Percentiles rank a stretch among this genome's conserved stretches.
phyloP scores from a whole-genome alignment of 305 asterid genomes.

The Plantago lanceolata region DNA sequence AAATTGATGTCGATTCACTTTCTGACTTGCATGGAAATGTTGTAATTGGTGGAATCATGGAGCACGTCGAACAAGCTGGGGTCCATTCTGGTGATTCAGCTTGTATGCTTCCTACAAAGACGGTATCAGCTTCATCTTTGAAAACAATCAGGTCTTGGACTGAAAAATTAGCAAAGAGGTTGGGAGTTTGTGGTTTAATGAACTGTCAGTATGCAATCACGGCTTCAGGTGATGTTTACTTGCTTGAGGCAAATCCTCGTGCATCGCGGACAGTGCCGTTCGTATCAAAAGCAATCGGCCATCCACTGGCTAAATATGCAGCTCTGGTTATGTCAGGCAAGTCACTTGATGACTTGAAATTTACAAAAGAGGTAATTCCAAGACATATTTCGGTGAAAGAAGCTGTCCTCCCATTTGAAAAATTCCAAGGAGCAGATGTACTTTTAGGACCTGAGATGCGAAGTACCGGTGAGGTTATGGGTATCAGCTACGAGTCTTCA shows the following conservation, averaged over 20 bases:
- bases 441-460: conserved; percentile 97
- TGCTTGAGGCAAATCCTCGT: conserved; percentile 96
- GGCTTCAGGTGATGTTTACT: conserved; percentile 69
- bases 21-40: conserved; percentile 77
- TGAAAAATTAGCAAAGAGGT: conserved; percentile 61
- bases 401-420: conserved; percentile 92
- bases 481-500: conserved; percentile 55
- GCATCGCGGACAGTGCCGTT: conserved; percentile 91
- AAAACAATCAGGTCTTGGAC: conserved; percentile 85
- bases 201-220: conserved; percentile 92
- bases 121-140: conserved; percentile 59
- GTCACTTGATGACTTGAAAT: conserved; percentile 58
- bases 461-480: conserved; percentile 98
- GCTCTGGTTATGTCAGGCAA: conserved; percentile 92
- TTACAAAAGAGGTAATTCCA: conserved; percentile 78
- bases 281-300: conserved; percentile 92
- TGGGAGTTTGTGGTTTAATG: conserved; percentile 82
- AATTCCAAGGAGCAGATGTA: conserved; percentile 91
- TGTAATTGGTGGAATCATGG: conserved; percentile 98
- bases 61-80: conserved; percentile 96
- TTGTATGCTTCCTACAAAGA: conserved; percentile 88
- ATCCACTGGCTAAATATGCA: conserved; percentile 87
- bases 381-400: conserved; percentile 81
- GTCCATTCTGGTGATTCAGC: conserved; percentile 98
- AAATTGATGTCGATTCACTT: conserved; percentile 80